Conservation (phyloP, 2,329 filamentous ascomycete genomes). For the Botryotinia convoluta region DNA sequence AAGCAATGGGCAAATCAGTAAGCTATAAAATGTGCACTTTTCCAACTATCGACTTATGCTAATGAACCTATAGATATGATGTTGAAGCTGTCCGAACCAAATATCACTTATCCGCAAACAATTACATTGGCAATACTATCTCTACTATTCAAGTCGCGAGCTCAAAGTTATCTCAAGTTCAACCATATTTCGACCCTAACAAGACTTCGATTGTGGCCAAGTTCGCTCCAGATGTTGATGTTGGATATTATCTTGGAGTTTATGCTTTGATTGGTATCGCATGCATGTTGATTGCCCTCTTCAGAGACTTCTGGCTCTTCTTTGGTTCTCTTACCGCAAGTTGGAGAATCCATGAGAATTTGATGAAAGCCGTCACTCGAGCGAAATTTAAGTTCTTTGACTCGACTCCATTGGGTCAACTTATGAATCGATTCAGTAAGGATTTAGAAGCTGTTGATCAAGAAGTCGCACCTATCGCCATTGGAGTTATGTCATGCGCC, state of each 20-base stretch:
- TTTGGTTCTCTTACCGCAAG: conserved; percentile 88
- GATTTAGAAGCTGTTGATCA: conserved; percentile 94
- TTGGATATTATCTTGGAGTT: conserved; percentile 77
- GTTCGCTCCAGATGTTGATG: conserved; percentile 61
- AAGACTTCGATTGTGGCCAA: conserved; percentile 36
- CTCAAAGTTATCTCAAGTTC: conserved; percentile 32
- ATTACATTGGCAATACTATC: conserved; percentile 34
- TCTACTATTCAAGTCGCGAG: conserved; percentile 32
- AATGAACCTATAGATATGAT: conserved; percentile 37
- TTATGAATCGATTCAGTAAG: conserved; percentile 99
- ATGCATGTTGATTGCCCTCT: conserved; percentile 77
- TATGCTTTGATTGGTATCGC: conserved; percentile 77
- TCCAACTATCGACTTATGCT: background rate
- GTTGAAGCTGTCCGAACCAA: conserved; percentile 25
- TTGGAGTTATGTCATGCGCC: conserved; percentile 65
- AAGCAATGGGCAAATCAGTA: conserved; percentile 94
- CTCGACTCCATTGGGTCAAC: conserved; percentile 87
- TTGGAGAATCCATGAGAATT: conserved; percentile 72
- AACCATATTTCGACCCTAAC: conserved; percentile 37
- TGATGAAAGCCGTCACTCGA: conserved; percentile 77
- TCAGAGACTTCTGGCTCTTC: conserved; percentile 86
- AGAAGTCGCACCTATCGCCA: conserved; percentile 89
- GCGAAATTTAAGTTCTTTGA: conserved; percentile 99
- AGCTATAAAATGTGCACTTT: background rate
- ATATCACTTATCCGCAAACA: conserved; percentile 27